Base-by-base conservation (phyloP, 129 eudicot genomes). In the Flaveria ramosissima region DNA sequence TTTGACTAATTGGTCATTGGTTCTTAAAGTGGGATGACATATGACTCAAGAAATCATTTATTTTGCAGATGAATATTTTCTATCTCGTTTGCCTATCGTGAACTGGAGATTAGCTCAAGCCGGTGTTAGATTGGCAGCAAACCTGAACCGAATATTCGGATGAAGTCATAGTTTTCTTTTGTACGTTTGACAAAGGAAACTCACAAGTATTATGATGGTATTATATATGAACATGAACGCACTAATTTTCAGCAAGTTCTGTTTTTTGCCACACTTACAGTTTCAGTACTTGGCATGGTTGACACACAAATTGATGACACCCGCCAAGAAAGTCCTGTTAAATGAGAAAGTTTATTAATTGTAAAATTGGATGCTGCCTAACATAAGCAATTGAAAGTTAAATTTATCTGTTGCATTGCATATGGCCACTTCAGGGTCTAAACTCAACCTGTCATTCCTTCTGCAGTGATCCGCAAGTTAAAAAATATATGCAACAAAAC, bases 51-150 rank as follows among this genome's bases (percentile, higher is more conserved):
- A 15, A 24, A 70, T 46, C 4, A 4, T 69, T 64, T 26, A 20
- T 43, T 63, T 20, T 78, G 85, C 89, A 93, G 97, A 94, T 81
- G 92, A 89, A 27, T 94, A 94, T 69, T 91, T 89, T 85, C 50
- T 80, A 10, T 85, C 96, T 3, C 96, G 97, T 43, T 71, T 83
- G 9, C 98, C 98, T 20, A 84, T 84, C 11, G 97, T 85, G 63
- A 80, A 89, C 45, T 77, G 77, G 80, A 82, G 93, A 59, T 83
- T 93, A 79, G 98, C 97, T 73, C 97, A 93, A 81, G 97, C 91
- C 6, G 98, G 96, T 39, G 97, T 90, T 26, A 85, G 98, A 68
- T 60, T 90, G 77, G 97, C 97, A 64, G 96, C 98, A 23, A 90
- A 86, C 8, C 96, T 93, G 32, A 90, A 93, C 81, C 86, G 86